Evolutionary conservation across 805 yeast species (phyloP), one percentile per base, ranked within the genome.

Genomic region (Danielozyma ontarioensis): DNA sequence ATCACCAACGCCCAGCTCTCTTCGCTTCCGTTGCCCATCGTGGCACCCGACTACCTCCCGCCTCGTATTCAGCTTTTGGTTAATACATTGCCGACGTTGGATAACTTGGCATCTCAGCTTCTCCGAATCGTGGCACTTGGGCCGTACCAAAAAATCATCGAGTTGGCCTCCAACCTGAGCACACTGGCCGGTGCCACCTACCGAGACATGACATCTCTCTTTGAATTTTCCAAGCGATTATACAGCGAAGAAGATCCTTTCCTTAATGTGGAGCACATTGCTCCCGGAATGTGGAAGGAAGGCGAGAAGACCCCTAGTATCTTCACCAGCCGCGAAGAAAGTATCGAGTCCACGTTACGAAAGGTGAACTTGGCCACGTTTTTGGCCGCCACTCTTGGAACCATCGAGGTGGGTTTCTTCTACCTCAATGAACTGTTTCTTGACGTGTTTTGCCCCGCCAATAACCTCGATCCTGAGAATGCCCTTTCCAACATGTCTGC

Each of bases 291-390:
- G 46, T 79, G 85, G 85, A 72, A 75, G 33, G 74, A 73, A 42
- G 80, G 79, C n/a, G 68, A 68, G 5, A 58, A 68, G 6, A 72
- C 83, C 0, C 84, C 86, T 0, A 48, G 64, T 17, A 66, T 79
- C 51, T 64, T 80, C 44, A 66, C 69, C 41, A 78, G 75, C 33
- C 72, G 78, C 38, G 86, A 79, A 45, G 80, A 77, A 40, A 70
- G 77, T 31, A 62, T 78, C 36, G 75, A 71, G 52, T 68, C 76
- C 25, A 79, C 93, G 0, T 57, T 90, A 22, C 77, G 95, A 37
- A 84, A 90, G 46, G 84, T 88, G 1, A 93, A 93, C 48, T 59
- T 93, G 42, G 85, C 96, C 0, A 87, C 96, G 0, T 93, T 87
- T 51, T 62, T 88, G 26, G 74, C 88, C n/a, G 93, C 96, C 0